phyloP scores from a whole-genome alignment of 2,329 filamentous ascomycete genomes.

The Fusarium protoensiforme region DNA sequence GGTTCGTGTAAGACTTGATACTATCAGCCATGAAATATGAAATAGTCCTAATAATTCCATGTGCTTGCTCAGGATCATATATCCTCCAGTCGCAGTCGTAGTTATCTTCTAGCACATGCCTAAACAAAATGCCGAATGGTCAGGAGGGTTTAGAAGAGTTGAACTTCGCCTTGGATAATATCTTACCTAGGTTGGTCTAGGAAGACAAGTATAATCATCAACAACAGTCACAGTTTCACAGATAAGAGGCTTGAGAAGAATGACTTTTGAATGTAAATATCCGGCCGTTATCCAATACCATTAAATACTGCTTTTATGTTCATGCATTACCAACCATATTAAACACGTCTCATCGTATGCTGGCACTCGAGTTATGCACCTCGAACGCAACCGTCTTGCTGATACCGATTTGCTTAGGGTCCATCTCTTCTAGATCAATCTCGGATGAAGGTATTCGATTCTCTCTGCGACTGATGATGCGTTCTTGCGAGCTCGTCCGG shows the following conservation, averaged over 20 bases:
- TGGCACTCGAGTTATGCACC: conserved; percentile 25
- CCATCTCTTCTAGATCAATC: conserved; percentile 40
- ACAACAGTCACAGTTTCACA: background rate
- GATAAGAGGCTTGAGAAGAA: background rate
- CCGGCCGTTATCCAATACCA: background rate
- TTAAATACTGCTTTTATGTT: background rate
- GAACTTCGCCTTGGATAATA: background rate
- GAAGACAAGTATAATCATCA: background rate
- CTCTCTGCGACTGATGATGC: conserved; percentile 31
- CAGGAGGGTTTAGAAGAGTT: background rate
- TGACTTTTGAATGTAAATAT: background rate
- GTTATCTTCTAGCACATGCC: background rate
- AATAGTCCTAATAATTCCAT: too few relatives aligned
- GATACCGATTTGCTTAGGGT: conserved; percentile 34
- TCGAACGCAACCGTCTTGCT: conserved; percentile 39
- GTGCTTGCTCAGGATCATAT: too few relatives aligned
- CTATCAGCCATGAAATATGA: too few relatives aligned
- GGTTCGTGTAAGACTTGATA: too few relatives aligned
- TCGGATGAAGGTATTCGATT: conserved; percentile 33
- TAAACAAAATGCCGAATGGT: background rate
- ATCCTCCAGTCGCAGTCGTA: background rate
- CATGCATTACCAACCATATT: background rate
- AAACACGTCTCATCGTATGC: conserved; percentile 1
- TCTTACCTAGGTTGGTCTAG: background rate
- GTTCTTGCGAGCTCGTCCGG: conserved; percentile 36